Conservation (phyloP, 2,329 filamentous ascomycete species). For the Scortechinia acanthostroma region DNA sequence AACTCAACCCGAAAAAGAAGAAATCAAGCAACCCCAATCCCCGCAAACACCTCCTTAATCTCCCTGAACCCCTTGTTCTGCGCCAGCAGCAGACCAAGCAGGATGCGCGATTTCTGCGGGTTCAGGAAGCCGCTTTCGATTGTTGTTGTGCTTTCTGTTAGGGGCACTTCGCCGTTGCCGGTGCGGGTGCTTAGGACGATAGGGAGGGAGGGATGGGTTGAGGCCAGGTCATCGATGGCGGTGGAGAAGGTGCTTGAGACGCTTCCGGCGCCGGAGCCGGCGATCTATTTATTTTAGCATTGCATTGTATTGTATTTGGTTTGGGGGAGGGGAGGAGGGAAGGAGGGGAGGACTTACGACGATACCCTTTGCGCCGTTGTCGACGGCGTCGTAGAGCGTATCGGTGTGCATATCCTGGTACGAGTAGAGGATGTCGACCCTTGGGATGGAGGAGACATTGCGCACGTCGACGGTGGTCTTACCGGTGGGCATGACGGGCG, state of each 20-base stretch:
- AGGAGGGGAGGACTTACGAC: too few relatives aligned
- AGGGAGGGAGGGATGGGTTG: not conserved
- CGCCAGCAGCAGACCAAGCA: not conserved
- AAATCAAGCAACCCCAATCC: not conserved
- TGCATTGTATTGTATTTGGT: not conserved
- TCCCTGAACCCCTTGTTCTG: not conserved
- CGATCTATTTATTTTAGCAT: not conserved
- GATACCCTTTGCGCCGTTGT: constrained; percentile 40
- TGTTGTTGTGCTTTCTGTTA: not conserved
- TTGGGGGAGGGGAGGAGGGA: not conserved
- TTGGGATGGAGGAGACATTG: constrained; percentile 29
- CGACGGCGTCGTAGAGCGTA: constrained; percentile 37
- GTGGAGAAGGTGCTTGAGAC: not conserved
- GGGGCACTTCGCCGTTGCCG: not conserved
- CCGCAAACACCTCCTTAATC: not conserved
- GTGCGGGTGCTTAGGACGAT: not conserved
- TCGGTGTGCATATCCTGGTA: constrained; percentile 41
- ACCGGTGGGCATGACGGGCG: constrained; percentile 36
- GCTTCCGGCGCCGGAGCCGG: not conserved
- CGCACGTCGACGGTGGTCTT: constrained; percentile 32
- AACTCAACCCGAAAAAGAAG: too few relatives aligned
- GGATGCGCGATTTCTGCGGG: not conserved
- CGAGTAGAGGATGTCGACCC: constrained; percentile 47
- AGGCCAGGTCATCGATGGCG: not conserved
- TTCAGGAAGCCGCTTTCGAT: not conserved